These are phyloP conservation scores for Juglanconis juglandina DNA, from an alignment of 2,329 filamentous ascomycete species.

Conservation along the genomic window DNA sequence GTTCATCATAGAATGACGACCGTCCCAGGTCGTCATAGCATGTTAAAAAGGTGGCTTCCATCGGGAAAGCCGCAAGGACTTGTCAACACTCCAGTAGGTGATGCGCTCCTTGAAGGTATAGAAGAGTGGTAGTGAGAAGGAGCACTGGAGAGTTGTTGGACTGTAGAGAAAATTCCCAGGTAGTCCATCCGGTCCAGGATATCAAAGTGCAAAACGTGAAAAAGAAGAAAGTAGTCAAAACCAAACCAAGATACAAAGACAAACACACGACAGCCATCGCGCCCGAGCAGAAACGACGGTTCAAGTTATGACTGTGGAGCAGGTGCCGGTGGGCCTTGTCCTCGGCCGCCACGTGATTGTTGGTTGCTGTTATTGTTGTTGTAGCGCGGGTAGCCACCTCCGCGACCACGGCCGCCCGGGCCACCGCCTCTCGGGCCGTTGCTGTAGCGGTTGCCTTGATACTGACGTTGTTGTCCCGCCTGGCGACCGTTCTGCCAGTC, in stretches of 20 bases:
- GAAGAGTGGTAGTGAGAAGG: neutral
- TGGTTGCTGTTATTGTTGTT: constrained; percentile 23
- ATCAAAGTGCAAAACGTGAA: constrained; percentile 5
- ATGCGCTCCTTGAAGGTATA: neutral
- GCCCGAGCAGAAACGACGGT: neutral
- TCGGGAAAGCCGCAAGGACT: neutral
- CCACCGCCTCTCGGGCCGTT: constrained; percentile 30
- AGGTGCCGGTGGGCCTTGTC: constrained; percentile 21
- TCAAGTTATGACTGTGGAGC: constrained; percentile 20
- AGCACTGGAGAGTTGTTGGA: constrained; percentile 5
- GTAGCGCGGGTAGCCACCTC: constrained; percentile 26
- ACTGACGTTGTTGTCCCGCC: constrained; percentile 37
- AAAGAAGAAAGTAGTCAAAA: constrained; percentile 8
- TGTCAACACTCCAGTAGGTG: neutral
- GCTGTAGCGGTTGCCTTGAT: constrained; percentile 33
- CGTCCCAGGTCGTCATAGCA: neutral
- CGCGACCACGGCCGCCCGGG: constrained; percentile 31
- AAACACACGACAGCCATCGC: neutral
- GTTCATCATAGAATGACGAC: constrained; percentile 5
- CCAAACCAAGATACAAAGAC: constrained; percentile 3
- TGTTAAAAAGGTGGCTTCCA: neutral
- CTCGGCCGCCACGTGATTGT: constrained; percentile 26
- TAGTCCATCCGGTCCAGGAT: constrained; percentile 9
- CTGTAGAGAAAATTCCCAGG: neutral
- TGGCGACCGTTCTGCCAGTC: constrained; percentile 38